Base-by-base conservation (phyloP, 768 basidiomycete species). In the Pulveroboletus sp. region DNA sequence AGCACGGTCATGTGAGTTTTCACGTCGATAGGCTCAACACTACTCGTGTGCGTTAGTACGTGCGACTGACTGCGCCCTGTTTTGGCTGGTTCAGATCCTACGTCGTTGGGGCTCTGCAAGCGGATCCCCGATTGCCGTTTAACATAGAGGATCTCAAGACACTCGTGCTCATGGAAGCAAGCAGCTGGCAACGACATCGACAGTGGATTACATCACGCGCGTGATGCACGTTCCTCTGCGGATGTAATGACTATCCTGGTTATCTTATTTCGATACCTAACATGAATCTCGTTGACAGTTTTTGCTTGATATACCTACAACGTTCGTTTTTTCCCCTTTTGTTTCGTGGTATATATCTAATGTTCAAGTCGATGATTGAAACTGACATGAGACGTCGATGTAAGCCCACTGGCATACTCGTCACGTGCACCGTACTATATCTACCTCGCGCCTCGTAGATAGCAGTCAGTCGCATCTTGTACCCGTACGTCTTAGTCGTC, bases 1-100 rank as follows among this genome's bases (percentile, higher is more conserved):
- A 68, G 72, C 39, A 75, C 77, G 2, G 76, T 78, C 35, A 77
- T 79, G 75, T 78, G 40, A 55, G 72, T 62, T 12, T 16, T 5
- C 24, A 1, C 23, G 24, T 5, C 3, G 32, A 21, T 32, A 20
- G 23, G 31, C 20, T 8, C 9, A 32, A 10, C n/a, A n/a, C n/a
- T 10, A 16, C 5, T 14, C 16, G n/a, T 40, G 36, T 47, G 24
- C 33, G 5, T 21, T 41, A 14, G 35, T 16, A 10, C 3, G 27
- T 29, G 25, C 9, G 27, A 29, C 27, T 29, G 27, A 29, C 8
- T 35, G 13, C 5, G 10, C 21, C 4, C n/a, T 40, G 25, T 32
- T 45, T 6, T 32, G 36, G 3, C 19, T 39, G 42, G 43, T 3
- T 32, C 20, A 78, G 76, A 58, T 70, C 74, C 9, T 74, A 79